Base-by-base conservation (phyloP, 495 filamentous ascomycete species). In the Podospora tetraspora region DNA sequence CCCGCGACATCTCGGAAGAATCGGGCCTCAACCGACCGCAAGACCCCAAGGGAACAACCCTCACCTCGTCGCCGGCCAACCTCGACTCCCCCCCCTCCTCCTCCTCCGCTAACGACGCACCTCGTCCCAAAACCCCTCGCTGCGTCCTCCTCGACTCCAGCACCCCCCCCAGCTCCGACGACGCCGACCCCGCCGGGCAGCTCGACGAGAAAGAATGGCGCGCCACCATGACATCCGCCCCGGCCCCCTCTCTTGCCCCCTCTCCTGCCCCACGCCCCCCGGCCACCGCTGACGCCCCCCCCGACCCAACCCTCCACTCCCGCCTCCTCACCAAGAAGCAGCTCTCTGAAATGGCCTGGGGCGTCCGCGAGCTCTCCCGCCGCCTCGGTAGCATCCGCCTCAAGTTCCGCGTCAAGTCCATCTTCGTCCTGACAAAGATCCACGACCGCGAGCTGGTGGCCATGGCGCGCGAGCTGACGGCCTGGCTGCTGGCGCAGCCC, bases 321-420 rank as follows among this genome's bases (percentile, higher is more conserved):
- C 79, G 84, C 16, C 85, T 95, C 34, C 83, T 99, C 70, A 97
- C 93, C 2, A 99, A 98, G 79, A 90, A 89, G 68, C 92, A 99
- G 77, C 83, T 99, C 37, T 91, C 89, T 1, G 95, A 98, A 69
- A 97, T 99, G 95, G 93, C 93, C 0, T 92, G 92, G 87, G 94
- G 94, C 24, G 93, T 99, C 66, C 86, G 95, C 30, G 93, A 97
- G 74, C 81, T 99, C 60, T 91, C 91, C 30, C 93, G 97, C 76
- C 90, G 90, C 64, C 83, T 98, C 64, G 89, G 90, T 58, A 90
- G 86, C 76, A 86, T 96, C 72, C 84, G 85, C 66, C 81, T 97
- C 63, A 92, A 90, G 79, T 85, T 97, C 69, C 87, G 87, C 8
- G 91, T 95, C 64, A 88, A 88, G 78, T 91, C 84, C 66, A 86